Conservation (phyloP, 371 early-diverging fungal species). For the Zychaea mexicana region DNA sequence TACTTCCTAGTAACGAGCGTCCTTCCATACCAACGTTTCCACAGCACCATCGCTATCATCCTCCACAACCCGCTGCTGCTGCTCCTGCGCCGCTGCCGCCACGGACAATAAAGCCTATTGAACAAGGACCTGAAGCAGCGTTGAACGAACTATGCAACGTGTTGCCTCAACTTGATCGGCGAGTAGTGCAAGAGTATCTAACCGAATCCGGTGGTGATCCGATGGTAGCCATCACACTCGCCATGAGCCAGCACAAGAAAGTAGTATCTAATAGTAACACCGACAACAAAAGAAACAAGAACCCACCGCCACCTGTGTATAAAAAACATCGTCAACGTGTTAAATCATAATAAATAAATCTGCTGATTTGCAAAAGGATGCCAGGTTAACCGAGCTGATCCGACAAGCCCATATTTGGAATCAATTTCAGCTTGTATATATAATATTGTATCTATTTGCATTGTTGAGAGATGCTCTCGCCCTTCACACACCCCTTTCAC, state of each 20-base stretch:
- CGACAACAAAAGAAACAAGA: not conserved
- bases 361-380: not conserved
- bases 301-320: not conserved
- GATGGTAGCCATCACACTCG: constrained; percentile 46
- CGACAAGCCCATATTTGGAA: not conserved
- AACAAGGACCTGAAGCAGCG: constrained; percentile 3
- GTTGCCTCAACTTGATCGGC: constrained; percentile 40
- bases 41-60: not conserved
- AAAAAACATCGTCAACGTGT: not conserved
- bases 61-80: not conserved
- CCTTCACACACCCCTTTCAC: not conserved
- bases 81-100: not conserved
- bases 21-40: not conserved
- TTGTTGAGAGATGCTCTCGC: not conserved
- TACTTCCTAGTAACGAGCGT: not conserved
- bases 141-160: constrained; percentile 40
- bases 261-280: not conserved
- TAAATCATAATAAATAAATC: not conserved
- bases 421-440: not conserved
- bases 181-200: constrained; percentile 36
- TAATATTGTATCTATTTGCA: too few species aligned
- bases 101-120: not conserved
- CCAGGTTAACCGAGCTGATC: not conserved
- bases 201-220: constrained; percentile 42
- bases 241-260: constrained; percentile 38